Evolutionary conservation across 176 grass and related monocot species (phyloP), one percentile per base, ranked within the genome.

Genomic region (Otatea glauca): DNA sequence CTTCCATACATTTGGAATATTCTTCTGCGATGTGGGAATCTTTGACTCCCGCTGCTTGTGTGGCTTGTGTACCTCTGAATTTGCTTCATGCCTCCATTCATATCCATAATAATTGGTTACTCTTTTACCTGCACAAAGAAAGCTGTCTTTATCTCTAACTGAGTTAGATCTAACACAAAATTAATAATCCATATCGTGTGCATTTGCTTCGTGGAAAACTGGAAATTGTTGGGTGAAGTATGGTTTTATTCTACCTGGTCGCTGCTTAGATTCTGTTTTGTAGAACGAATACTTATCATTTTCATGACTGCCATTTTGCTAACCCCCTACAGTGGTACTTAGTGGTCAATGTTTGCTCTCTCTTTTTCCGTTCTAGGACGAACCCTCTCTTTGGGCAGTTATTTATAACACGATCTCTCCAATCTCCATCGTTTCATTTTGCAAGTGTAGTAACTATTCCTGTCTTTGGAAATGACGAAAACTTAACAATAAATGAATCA

Each of bases 1-100:
- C 63, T 65, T 77, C 79, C 75, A 29, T 59, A 0, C 62, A 73
- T 60, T 61, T 4, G 9, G 91, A 68, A 88, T 87, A 89, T 89
- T 86, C 75, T 76, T 74, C 55, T 70, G 43, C 8, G 67, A 68
- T 49, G 68, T 10, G 45, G 24, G 68, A 27, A 51, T 84, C 56
- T 83, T 83, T 84, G 69, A 76, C 69, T 62, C 34, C 37, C 74
- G 12, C 23, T 51, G 58, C 21, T 15, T 70, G 41, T 71, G 29
- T 72, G 47, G 65, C 65, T 68, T 78, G 74, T 74, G 65, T 74
- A 4, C 50, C 39, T 75, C 61, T 61, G 47, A 17, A 34, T 77
- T 61, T 71, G 50, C n/a, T 51, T 81, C 50, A 64, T 63, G 6
- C 21, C 53, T 44, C 10, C 15, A 23, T 29, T 84, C 17, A 48